Conservation (phyloP, 352 stramenopile species). For the Phytophthora megakarya region DNA sequence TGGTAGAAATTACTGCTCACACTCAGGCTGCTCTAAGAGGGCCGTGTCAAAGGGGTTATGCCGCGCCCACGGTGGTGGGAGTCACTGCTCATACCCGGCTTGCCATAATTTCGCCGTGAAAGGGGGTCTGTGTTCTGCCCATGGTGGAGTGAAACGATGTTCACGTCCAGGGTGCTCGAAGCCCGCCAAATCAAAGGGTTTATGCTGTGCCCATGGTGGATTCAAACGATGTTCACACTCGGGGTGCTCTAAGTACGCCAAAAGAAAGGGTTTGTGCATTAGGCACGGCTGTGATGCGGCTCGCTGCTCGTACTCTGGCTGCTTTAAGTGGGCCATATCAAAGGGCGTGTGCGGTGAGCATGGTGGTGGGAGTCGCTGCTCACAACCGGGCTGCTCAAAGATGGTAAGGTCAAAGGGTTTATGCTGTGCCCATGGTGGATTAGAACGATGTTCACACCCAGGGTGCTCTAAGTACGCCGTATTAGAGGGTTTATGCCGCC, state of each 20-base stretch:
- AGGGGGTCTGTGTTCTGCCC: conserved; percentile 82
- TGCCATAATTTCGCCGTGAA: conserved; percentile 84
- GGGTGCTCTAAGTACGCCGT: conserved; percentile 86
- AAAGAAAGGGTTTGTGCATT: conserved; percentile 86
- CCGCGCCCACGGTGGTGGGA: conserved; percentile 83
- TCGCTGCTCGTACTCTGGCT: conserved; percentile 83
- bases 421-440: conserved; percentile 86
- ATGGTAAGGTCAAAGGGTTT: conserved; percentile 83
- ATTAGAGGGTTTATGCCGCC: conserved; percentile 83
- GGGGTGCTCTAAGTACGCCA: conserved; percentile 83
- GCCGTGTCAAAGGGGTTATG: conserved; percentile 86
- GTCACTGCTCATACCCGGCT: conserved; percentile 79
- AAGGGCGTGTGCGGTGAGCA: conserved; percentile 86
- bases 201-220: too few species aligned
- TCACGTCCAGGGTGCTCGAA: too few species aligned
- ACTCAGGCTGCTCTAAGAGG: conserved; percentile 83
- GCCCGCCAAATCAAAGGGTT: too few species aligned
- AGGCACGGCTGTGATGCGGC: conserved; percentile 78
- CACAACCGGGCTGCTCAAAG: conserved; percentile 79
- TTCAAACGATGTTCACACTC: too few species aligned
- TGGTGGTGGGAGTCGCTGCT: conserved; percentile 82
- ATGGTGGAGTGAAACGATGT: conserved; percentile 82
- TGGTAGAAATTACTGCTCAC: too few species aligned
- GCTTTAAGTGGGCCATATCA: conserved; percentile 79
- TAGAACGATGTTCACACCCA: conserved; percentile 68